Evolutionary conservation across 805 yeast species (phyloP), one percentile per base, ranked within the genome.

Genomic region (Maudiozyma barnettii): DNA sequence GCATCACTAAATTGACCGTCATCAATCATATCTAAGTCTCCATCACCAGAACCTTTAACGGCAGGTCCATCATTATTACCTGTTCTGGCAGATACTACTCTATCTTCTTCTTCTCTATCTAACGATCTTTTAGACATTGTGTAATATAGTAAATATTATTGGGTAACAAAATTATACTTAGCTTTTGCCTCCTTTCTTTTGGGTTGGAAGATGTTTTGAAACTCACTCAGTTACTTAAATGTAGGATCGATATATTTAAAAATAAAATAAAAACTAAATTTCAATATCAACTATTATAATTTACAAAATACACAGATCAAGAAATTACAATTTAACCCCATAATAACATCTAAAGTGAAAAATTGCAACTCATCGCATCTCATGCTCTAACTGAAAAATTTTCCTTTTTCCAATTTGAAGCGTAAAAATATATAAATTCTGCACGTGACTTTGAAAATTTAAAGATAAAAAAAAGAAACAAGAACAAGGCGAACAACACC

Each of bases 1-100:
- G 90, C 96, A 61, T 87, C 96, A 51, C 95, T 95, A 56, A 81
- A 83, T 39, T 85, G 81, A 60, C 84, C 93, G 65, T 89, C 97
- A 65, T 84, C 84, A 55, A 84, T 95, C 77, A 82, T 78, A 18
- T 79, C 82, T 31, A 72, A 67, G 51, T 80, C 69, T n/a, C 60
- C 67, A 6, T 60, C 69, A 6, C 59, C 68, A 19, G 55, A 52
- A 16, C 72, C 78, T 51, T 51, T 56, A 4, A 53, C 56, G 7
- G 44, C 49, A 12, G 64, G 65, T n/a, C 51, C 59, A 45, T 48
- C 51, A 7, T 48, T 55, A 22, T 46, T 46, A 8, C 66, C 66
- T 47, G 56, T 67, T 63, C 57, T 65, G 45, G 60, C 67, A 49
- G 79, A 74, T 6, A 72, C 74, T 22, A 56, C 49, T 55, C 74